Conservation (phyloP, 257 asterid species). For the Schizonepeta tenuifolia region DNA sequence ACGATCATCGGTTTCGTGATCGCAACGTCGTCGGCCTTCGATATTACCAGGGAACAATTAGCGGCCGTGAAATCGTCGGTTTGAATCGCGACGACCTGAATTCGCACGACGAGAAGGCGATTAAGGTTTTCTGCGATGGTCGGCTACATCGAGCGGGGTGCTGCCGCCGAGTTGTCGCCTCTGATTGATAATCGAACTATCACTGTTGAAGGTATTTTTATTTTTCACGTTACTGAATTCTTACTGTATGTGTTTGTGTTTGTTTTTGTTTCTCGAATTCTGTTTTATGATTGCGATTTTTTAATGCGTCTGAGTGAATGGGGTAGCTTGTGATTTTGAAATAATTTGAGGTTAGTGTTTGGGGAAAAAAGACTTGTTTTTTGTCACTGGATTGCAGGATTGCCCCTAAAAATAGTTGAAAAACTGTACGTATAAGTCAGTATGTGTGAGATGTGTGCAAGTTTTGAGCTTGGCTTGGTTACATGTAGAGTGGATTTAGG, state of each 20-base stretch:
- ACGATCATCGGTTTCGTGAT: constrained; percentile 69
- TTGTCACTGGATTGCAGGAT: not conserved
- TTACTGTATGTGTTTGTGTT: not conserved
- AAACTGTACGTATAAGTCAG: not conserved
- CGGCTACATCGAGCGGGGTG: constrained; percentile 65
- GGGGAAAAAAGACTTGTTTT: not conserved
- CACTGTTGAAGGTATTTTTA: constrained; percentile 54
- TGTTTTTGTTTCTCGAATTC: constrained; percentile 1
- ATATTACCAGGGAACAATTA: constrained; percentile 56
- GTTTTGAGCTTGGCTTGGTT: not conserved
- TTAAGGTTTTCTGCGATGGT: constrained; percentile 68
- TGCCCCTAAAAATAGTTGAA: not conserved
- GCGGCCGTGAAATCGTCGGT: constrained; percentile 75
- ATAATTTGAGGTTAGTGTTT: not conserved
- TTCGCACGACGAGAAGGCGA: constrained; percentile 61
- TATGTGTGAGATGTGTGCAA: too few species aligned
- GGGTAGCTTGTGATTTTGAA: too few species aligned
- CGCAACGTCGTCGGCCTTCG: constrained; percentile 71
- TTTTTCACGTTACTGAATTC: not conserved
- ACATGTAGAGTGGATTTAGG: not conserved
- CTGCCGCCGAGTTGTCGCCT: constrained; percentile 67
- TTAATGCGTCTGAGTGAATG: not conserved
- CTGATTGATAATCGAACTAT: constrained; percentile 54
- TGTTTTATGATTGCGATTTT: not conserved
- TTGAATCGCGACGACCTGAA: constrained; percentile 68